Evolutionary conservation across 495 filamentous ascomycete species (phyloP).

Genomic region (Penicillium canariense): DNA sequence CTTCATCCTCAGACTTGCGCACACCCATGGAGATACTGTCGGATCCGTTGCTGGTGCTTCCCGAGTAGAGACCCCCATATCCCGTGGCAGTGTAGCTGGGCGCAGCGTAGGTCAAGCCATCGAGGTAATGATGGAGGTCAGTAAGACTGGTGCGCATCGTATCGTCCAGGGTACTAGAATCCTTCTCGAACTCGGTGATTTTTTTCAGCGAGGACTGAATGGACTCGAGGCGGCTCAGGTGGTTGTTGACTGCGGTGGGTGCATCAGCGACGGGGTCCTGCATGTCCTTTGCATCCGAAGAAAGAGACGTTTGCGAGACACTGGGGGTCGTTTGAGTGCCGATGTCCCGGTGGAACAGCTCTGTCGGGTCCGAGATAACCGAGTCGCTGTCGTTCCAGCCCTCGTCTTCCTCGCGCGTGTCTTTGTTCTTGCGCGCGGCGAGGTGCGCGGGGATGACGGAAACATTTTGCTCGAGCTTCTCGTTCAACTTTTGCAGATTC

Average conservation of each 20-base stretch:
- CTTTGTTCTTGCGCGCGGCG: constrained; percentile 22
- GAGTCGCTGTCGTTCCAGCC: constrained; percentile 46
- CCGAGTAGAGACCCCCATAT: constrained; percentile 34
- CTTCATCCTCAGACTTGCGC: constrained; percentile 65
- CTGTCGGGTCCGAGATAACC: constrained; percentile 64
- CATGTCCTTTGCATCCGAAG: constrained; percentile 9
- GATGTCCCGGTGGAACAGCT: constrained; percentile 88
- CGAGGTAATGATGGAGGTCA: constrained; percentile 53
- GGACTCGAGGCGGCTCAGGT: constrained; percentile 45
- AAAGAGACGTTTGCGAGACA: constrained; percentile 29
- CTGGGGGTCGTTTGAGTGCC: constrained; percentile 77
- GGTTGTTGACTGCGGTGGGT: constrained; percentile 30
- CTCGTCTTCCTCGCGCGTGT: constrained; percentile 37
- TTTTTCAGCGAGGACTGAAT: constrained; percentile 53
- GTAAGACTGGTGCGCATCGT: constrained; percentile 40
- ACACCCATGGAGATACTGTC: constrained; percentile 29
- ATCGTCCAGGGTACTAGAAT: constrained; percentile 44
- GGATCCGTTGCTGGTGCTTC: constrained; percentile 25
- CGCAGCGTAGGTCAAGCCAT: constrained; percentile 49
- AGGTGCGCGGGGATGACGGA: constrained; percentile 56
- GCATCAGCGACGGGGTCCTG: constrained; percentile 19
- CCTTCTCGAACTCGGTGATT: constrained; percentile 47
- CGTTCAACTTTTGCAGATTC: constrained; percentile 68
- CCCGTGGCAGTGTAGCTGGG: constrained; percentile 29
- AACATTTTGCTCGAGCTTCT: constrained; percentile 67